A percentile compares a stretch with the other conserved stretches of the same genome.
phyloP scores from a whole-genome alignment of 139 green algal species.

The Zygnema cylindricum region DNA sequence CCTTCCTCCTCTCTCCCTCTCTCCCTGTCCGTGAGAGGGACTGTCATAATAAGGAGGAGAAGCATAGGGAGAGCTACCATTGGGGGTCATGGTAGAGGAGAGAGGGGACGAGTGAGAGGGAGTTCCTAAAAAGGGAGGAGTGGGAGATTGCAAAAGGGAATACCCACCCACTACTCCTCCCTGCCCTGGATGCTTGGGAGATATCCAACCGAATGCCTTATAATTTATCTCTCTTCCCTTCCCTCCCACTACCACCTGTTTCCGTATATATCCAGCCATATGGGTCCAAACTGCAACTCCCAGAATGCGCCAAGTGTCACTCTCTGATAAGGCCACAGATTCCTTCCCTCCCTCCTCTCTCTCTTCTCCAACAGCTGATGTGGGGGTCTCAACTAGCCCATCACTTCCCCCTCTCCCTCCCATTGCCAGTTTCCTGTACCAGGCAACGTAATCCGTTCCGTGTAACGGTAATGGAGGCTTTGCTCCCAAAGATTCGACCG shows the following conservation, averaged over 20 bases:
- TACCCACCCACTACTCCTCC: neutral
- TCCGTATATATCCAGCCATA: neutral
- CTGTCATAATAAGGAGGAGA: neutral
- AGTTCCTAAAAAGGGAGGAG: neutral
- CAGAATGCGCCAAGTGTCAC: slow-evolving; percentile 38
- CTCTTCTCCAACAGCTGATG: too few species aligned
- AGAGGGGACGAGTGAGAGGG: neutral
- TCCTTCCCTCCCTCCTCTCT: neutral
- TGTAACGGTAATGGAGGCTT: neutral
- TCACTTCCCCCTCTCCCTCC: neutral
- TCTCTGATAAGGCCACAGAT: slow-evolving; percentile 7
- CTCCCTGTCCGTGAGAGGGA: slow-evolving; percentile 26
- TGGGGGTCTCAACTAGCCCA: too few species aligned
- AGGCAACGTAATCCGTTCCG: neutral
- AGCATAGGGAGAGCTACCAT: neutral
- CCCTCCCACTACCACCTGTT: neutral
- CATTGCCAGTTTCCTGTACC: neutral
- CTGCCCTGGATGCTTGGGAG: neutral
- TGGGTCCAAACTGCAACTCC: neutral
- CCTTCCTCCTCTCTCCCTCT: neutral
- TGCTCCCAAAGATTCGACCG: neutral
- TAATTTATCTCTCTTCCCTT: neutral
- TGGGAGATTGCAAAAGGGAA: neutral
- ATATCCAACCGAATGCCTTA: neutral
- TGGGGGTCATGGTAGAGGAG: neutral